Evolutionary conservation across 2,329 filamentous ascomycete species (phyloP).

Genomic region (Macrophomina phaseolina): DNA sequence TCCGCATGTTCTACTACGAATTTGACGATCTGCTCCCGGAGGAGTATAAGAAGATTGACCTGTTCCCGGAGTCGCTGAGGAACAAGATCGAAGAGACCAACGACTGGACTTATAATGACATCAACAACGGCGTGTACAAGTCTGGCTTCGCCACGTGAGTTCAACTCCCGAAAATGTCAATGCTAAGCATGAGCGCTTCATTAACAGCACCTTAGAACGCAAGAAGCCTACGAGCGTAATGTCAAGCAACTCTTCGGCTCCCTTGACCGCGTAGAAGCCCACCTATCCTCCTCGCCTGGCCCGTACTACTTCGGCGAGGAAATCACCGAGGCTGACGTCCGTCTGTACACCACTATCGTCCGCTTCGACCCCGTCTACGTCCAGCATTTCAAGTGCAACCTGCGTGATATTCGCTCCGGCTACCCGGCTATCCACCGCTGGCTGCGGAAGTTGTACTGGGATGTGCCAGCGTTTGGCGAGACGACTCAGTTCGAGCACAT

Average conservation of each 20-base stretch:
- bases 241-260: constrained; percentile 55
- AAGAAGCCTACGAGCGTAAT: constrained; percentile 56
- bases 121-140: constrained; percentile 61
- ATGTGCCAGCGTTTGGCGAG: constrained; percentile 73
- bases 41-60: constrained; percentile 50
- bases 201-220: constrained; percentile 38
- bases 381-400: constrained; percentile 76
- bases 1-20: constrained; percentile 83
- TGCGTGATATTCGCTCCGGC: constrained; percentile 81
- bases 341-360: constrained; percentile 65
- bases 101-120: constrained; percentile 59
- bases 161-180: neutral
- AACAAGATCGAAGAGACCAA: constrained; percentile 56
- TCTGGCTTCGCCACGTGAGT: constrained; percentile 57
- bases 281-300: constrained; percentile 49
- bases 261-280: constrained; percentile 54
- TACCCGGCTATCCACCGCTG: constrained; percentile 83
- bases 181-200: neutral
- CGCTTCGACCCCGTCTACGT: constrained; percentile 63
- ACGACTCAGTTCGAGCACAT: constrained; percentile 96
- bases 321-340: constrained; percentile 56
- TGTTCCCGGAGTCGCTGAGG: constrained; percentile 52
- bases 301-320: constrained; percentile 63
- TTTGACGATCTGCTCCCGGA: constrained; percentile 68
- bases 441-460: constrained; percentile 87